phyloP scores from a whole-genome alignment of 139 green algal species.

The Ettlia oleoabundans region DNA sequence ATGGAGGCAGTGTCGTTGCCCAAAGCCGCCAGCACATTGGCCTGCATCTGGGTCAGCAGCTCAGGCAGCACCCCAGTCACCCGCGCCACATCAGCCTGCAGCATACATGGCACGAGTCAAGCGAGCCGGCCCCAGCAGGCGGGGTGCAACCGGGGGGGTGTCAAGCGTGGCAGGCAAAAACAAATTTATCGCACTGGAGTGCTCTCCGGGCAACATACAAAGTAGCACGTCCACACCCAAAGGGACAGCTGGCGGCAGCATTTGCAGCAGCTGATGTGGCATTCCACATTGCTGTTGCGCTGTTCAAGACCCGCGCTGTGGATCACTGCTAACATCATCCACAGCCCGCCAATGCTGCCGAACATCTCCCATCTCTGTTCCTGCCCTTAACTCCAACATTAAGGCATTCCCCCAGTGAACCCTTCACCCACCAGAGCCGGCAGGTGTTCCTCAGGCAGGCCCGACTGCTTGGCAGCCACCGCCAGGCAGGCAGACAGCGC shows the following conservation, averaged over 20 bases:
- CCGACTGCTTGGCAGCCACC: constrained; percentile 5
- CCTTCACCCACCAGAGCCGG: constrained; percentile 10
- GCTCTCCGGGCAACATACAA: too few relatives aligned
- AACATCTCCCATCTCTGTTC: background rate
- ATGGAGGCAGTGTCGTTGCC: constrained; percentile 35
- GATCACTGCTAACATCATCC: too few relatives aligned
- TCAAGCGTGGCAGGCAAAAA: background rate
- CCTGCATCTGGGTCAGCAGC: constrained; percentile 13
- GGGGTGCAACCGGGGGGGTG: background rate
- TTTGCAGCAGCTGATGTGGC: too few relatives aligned
- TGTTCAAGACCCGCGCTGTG: too few relatives aligned
- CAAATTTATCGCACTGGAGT: too few relatives aligned
- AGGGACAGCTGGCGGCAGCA: too few relatives aligned
- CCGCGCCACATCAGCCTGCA: background rate
- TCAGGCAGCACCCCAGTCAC: background rate
- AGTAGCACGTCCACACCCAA: too few relatives aligned
- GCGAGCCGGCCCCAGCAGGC: background rate
- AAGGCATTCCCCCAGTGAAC: background rate
- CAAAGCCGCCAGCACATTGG: constrained; percentile 5
- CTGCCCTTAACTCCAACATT: background rate
- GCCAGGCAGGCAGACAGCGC: constrained; percentile 27
- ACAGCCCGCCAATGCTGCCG: too few relatives aligned
- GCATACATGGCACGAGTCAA: background rate
- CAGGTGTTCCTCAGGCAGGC: background rate
- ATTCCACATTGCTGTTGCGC: too few relatives aligned